Evolutionary conservation across 2,329 filamentous ascomycete species (phyloP), one percentile per base, ranked within the genome.

Genomic region (Phialophora macrospora): DNA sequence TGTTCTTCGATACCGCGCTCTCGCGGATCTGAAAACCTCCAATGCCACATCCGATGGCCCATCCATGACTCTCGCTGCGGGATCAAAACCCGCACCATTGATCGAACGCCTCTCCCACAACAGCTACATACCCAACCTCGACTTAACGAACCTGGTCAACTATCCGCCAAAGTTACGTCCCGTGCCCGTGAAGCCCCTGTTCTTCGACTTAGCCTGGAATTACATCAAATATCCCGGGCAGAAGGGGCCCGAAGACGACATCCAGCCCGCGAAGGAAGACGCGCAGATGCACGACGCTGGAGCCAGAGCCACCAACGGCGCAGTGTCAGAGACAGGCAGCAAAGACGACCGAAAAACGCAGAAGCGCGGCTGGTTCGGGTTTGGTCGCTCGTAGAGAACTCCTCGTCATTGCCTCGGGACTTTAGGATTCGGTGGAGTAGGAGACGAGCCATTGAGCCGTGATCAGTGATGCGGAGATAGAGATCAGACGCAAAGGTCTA

Each of bases 121-220:
- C 75, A 90, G 92, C 1, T 79, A 83, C 3, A 85, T 85, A 28
- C 87, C 85, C 34, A 60, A 70, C 46, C 85, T 92, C 9, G 88
- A 97, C 75, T 82, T 97, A 28, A 83, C 83, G 49, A 94, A 94
- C 71, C 81, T 99, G 28, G 93, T 98, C 55, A 86, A 88, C 4
- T 97, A 93, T 77, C 95, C 95, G 12, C 93, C 94, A 1, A 90
- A 88, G 75, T 81, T 97, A 71, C 87, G 91, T 68, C 85, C 90
- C 1, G 87, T 98, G 46, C 93, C 95, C 0, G 90, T 97, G 60
- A 99, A 99, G 81, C 95, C 95, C 30, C 84, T 98, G 38, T 98
- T 98, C 83, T 87, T 98, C 65, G 95, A 99, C 75, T 90, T 97
- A 7, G 95, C 95, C 9, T 99, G 92, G 91, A 98, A 98, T 76